Evolutionary conservation across 495 filamentous ascomycete species (phyloP), one percentile per base, ranked within the genome.

Genomic region (Xylaria acuta): DNA sequence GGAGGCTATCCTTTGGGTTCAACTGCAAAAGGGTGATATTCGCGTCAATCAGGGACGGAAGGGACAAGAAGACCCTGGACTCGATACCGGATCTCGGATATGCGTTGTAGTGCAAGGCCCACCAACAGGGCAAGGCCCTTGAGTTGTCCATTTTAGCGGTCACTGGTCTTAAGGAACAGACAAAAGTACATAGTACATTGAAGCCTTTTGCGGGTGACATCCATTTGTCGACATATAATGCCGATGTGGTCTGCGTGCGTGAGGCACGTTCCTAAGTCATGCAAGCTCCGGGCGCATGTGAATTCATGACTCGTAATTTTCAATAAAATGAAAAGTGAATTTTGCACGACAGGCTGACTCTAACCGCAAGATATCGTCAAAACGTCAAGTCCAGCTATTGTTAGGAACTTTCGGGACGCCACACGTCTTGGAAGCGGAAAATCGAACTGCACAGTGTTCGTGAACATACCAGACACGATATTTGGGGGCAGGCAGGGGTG

Each of bases 1-100:
- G 51, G 51, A 56, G 53, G 53, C 27, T 56, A 27, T 91, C 32
- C 58, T 60, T 38, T 38, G 1, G 58, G 7, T 60, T 60, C 32
- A 20, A 12, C 34, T 58, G 56, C 30, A 5, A 34, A 34, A 36
- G 30, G 20, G 56, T 59, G 32, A 5, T 18, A 36, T 16, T 41
- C 11, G 63, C 18, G 62, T 40, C 22, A 25, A 47, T 47, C 25
- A 12, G 14, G 7, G 62, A 4, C 40, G 16, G 8, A 65, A 65
- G 11, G 25, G 25, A 53, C 1, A 38, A n/a, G 38, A 45, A 9
- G 51, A 5, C 58, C 27, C 45, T 12, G 38, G 47, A 6, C 64
- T 16, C 18, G 30, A 22, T 32, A 34, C 14, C 30, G 18, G 38
- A n/a, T 32, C 27, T 66, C 45, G 43, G 45, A 8, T 51, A 38